Evolutionary conservation across 2,329 filamentous ascomycete genomes (phyloP).

Genomic region (Cyphellophora attinorum): DNA sequence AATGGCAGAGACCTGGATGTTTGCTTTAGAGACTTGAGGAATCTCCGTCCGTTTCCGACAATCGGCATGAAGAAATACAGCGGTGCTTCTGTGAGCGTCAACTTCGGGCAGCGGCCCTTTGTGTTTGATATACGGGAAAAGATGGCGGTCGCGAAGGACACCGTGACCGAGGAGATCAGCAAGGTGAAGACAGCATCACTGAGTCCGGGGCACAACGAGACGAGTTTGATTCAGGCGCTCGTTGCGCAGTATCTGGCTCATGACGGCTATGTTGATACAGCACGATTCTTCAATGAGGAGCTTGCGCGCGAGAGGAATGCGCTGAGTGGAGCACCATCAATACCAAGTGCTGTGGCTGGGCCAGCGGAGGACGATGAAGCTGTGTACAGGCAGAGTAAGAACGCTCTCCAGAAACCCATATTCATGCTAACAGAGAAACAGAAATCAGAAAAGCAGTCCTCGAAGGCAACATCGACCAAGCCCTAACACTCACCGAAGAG

Average conservation of each 20-base stretch:
- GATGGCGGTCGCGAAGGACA: slow-evolving; percentile 53
- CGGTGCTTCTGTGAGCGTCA: slow-evolving; percentile 48
- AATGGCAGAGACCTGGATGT: slow-evolving; percentile 51
- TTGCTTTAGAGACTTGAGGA: slow-evolving; percentile 35
- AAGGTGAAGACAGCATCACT: slow-evolving; percentile 48
- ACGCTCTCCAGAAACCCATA: slow-evolving; percentile 1
- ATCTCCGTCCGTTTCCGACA: slow-evolving; percentile 41
- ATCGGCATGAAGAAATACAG: slow-evolving; percentile 57
- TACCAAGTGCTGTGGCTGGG: slow-evolving; percentile 49
- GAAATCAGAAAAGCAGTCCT: slow-evolving; percentile 80
- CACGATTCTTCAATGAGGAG: slow-evolving; percentile 76
- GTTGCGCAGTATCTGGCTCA: slow-evolving; percentile 85
- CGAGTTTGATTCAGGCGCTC: slow-evolving; percentile 69
- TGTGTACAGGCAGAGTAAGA: slow-evolving; percentile 71
- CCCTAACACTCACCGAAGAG: slow-evolving; percentile 67
- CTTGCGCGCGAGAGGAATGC: slow-evolving; percentile 64
- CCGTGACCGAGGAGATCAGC: slow-evolving; percentile 54
- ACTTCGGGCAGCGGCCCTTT: slow-evolving; percentile 65
- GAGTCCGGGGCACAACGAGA: slow-evolving; percentile 51
- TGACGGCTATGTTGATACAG: slow-evolving; percentile 91
- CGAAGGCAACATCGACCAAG: slow-evolving; percentile 84
- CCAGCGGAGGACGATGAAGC: slow-evolving; percentile 78
- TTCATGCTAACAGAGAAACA: slow-evolving; percentile 29
- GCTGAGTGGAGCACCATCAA: slow-evolving; percentile 47
- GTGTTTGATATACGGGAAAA: slow-evolving; percentile 83